Conservation (phyloP, 768 basidiomycete genomes). For the Stropharia rugosoannulata region DNA sequence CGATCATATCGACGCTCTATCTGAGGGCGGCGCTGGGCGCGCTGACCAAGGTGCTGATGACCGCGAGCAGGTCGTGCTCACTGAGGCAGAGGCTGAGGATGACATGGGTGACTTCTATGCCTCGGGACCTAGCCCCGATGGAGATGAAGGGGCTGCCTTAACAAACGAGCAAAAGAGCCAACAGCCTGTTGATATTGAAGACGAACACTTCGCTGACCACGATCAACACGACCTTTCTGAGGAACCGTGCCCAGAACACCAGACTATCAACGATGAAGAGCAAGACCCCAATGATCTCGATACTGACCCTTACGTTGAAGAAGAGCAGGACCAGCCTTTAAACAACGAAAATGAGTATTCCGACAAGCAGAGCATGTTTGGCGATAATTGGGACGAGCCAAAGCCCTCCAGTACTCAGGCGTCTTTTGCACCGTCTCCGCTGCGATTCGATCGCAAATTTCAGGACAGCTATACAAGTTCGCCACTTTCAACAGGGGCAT, state of each 20-base stretch:
- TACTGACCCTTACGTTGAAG: not conserved
- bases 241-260: not conserved
- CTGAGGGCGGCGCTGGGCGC: not conserved
- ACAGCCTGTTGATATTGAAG: too few relatives aligned
- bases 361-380: slow-evolving; percentile 9
- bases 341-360: not conserved
- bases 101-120: not conserved
- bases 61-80: not conserved
- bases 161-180: too few relatives aligned
- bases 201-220: not conserved
- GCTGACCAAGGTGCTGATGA: not conserved
- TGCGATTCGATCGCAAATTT: not conserved
- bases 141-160: not conserved
- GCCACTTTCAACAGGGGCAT: not conserved
- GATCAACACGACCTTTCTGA: not conserved
- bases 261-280: not conserved
- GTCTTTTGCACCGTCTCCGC: not conserved
- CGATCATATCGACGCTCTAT: not conserved
- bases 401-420: not conserved
- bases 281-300: not conserved
- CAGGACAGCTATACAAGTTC: too few relatives aligned
- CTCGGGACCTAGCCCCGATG: not conserved
- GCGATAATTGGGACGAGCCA: slow-evolving; percentile 7
- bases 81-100: not conserved
- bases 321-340: not conserved